Evolutionary conservation across 768 basidiomycete genomes (phyloP).

Genomic region (Termitomyces bulborhizus): DNA sequence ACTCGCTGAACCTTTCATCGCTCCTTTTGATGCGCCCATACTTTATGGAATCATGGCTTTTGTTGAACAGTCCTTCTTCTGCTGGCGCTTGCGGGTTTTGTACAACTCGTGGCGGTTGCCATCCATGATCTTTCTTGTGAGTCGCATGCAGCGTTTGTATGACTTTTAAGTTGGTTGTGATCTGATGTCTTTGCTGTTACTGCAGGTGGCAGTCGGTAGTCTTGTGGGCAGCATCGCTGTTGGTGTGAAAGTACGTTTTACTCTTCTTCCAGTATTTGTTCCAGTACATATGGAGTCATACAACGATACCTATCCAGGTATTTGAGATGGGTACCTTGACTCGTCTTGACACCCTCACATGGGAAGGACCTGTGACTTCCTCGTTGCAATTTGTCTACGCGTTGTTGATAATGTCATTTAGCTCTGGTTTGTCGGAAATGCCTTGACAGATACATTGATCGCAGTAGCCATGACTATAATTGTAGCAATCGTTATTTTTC

Average conservation of each 20-base stretch:
- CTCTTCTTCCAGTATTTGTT: not conserved
- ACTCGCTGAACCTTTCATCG: not conserved
- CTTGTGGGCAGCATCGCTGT: not conserved
- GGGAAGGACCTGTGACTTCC: not conserved
- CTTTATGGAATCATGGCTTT: not conserved
- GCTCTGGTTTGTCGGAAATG: not conserved
- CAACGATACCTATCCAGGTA: not conserved
- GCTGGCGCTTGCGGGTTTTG: not conserved
- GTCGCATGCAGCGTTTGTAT: not conserved
- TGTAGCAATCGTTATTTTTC: not conserved
- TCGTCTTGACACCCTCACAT: conserved; percentile 1
- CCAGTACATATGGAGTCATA: not conserved
- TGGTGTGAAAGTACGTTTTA: not conserved
- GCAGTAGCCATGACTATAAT: not conserved
- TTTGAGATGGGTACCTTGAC: not conserved
- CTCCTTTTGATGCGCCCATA: not conserved
- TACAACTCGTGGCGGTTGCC: not conserved
- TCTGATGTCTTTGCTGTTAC: not conserved
- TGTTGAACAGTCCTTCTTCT: not conserved
- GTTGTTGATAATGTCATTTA: not conserved
- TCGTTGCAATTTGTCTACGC: too few species aligned
- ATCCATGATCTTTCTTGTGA: not conserved
- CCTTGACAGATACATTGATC: not conserved
- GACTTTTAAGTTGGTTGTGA: not conserved
- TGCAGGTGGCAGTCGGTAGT: not conserved